These are phyloP conservation scores for Teunomyces tritomae DNA, from an alignment of 805 yeast genomes.

Conservation along the genomic window DNA sequence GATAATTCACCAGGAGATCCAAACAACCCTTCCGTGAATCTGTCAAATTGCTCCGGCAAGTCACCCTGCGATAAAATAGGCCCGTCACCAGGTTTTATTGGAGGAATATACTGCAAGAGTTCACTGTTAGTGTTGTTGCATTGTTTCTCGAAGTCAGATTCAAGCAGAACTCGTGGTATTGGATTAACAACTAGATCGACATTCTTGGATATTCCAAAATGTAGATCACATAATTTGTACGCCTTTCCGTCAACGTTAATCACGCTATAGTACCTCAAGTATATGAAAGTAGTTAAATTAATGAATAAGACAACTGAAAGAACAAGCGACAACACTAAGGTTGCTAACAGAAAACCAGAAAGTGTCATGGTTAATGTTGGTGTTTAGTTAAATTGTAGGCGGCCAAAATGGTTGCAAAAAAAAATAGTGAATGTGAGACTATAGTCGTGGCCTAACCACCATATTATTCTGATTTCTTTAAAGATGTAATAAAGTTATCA, in stretches of 20 bases:
- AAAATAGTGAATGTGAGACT: not conserved
- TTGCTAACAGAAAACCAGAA: conserved; percentile 1
- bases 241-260: not conserved
- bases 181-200: not conserved
- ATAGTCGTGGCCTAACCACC: not conserved
- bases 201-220: not conserved
- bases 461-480: not conserved
- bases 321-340: not conserved
- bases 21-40: conserved; percentile 11
- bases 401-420: not conserved
- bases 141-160: not conserved
- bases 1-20: conserved; percentile 5
- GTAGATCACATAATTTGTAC: not conserved
- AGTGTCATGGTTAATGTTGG: not conserved
- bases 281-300: not conserved
- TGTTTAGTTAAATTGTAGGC: not conserved
- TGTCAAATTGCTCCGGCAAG: conserved; percentile 10
- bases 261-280: not conserved
- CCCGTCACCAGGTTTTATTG: not conserved
- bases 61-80: no score
- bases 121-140: not conserved
- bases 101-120: not conserved
- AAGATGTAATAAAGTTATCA: conserved; percentile 8
- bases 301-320: not conserved
- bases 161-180: not conserved